phyloP scores from a whole-genome alignment of 164 flowering plant genomes.

The Aristolochia fimbriata region DNA sequence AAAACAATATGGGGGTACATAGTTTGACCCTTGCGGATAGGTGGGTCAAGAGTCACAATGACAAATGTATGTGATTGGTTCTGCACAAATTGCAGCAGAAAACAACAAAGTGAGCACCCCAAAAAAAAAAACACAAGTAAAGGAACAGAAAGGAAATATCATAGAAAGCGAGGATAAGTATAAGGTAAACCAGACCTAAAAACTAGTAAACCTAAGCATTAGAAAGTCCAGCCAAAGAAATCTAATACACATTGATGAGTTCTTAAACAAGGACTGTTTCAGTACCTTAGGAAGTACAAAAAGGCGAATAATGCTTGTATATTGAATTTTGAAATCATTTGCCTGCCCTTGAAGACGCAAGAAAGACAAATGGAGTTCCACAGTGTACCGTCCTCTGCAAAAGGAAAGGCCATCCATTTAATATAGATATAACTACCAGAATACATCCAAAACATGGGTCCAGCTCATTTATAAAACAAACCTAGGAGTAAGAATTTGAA shows the following conservation, averaged over 20 bases:
- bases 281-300: slow-evolving; percentile 89
- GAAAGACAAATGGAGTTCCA: slow-evolving; percentile 91
- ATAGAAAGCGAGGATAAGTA: too few relatives aligned
- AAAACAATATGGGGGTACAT: slow-evolving; percentile 94
- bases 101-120: not conserved
- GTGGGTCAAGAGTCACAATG: slow-evolving; percentile 89
- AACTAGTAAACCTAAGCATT: too few relatives aligned
- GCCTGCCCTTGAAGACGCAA: slow-evolving; percentile 91
- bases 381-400: slow-evolving; percentile 84
- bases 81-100: slow-evolving; percentile 28
- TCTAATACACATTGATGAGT: too few relatives aligned
- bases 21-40: slow-evolving; percentile 96
- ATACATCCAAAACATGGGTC: too few relatives aligned
- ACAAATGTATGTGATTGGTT: slow-evolving; percentile 98
- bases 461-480: slow-evolving; percentile 8
- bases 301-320: slow-evolving; percentile 93
- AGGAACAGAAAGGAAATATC: too few relatives aligned
- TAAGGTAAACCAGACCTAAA: too few relatives aligned
- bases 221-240: too few relatives aligned
- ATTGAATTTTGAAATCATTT: slow-evolving; percentile 96
- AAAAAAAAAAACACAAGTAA: too few relatives aligned
- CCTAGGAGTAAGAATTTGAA: slow-evolving; percentile 97
- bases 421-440: too few relatives aligned
- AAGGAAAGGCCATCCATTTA: not conserved
- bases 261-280: too few relatives aligned